phyloP scores from a whole-genome alignment of 208 protist species.

The Acanthamoeba healyi region DNA sequence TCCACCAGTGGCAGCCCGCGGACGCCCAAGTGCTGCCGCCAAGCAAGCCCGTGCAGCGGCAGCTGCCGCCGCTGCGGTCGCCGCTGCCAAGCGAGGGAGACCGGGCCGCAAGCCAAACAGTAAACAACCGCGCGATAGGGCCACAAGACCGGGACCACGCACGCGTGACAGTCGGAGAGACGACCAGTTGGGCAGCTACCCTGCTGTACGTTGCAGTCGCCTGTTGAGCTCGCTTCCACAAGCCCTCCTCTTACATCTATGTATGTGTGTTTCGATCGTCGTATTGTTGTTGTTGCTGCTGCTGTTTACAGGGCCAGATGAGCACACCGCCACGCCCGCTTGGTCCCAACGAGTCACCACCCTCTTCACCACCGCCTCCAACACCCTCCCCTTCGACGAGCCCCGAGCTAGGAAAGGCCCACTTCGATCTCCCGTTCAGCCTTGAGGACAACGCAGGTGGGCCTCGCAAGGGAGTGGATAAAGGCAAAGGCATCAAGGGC shows the following conservation, averaged over 20 bases:
- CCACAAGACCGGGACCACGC: background rate
- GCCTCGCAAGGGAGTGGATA: background rate
- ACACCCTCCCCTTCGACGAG: slow-evolving; percentile 66
- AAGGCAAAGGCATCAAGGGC: background rate
- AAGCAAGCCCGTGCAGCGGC: background rate
- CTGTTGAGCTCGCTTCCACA: too few species aligned
- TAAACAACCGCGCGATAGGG: background rate
- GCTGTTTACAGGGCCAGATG: background rate
- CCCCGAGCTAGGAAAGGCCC: slow-evolving; percentile 23
- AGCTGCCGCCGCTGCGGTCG: background rate
- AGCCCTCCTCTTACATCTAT: background rate
- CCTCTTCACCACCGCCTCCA: slow-evolving; percentile 39
- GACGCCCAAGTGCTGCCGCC: background rate
- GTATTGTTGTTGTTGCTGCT: too few species aligned
- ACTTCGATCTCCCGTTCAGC: slow-evolving; percentile 19
- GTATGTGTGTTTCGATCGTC: background rate
- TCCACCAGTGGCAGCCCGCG: background rate
- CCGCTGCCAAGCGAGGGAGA: background rate
- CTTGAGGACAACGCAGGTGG: background rate
- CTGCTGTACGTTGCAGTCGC: background rate
- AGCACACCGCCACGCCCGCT: background rate
- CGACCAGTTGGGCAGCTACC: background rate
- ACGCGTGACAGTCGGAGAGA: background rate
- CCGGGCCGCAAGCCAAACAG: slow-evolving; percentile 12
- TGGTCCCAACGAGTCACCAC: background rate